A percentile compares a stretch with the other conserved stretches of the same genome.
Evolutionary conservation across 306 rosid genomes (phyloP).

Genomic region (Gillenia trifoliata): DNA sequence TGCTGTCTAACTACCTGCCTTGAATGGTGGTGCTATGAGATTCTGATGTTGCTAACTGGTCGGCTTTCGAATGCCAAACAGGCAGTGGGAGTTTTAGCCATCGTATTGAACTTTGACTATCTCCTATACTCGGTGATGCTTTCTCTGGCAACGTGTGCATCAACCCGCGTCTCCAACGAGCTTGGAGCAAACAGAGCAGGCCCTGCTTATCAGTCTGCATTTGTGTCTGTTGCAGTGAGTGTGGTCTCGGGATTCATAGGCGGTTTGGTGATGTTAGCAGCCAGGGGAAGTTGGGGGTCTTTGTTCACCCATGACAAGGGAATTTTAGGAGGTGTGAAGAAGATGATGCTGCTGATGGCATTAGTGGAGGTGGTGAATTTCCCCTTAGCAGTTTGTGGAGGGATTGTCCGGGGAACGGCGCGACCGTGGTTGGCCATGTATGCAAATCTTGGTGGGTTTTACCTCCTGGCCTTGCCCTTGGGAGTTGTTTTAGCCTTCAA

Average conservation of each 20-base stretch:
- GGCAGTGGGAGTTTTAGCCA: slow-evolving; percentile 49
- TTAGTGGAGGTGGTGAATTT: slow-evolving; percentile 67
- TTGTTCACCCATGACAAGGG: slow-evolving; percentile 57
- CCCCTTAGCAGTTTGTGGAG: slow-evolving; percentile 76
- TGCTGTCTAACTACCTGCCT: slow-evolving; percentile 85
- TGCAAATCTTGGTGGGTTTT: slow-evolving; percentile 74
- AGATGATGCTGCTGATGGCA: slow-evolving; percentile 72
- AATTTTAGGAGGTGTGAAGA: slow-evolving; percentile 55
- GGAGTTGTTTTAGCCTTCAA: slow-evolving; percentile 66
- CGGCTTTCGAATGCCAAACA: slow-evolving; percentile 54
- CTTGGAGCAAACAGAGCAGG: slow-evolving; percentile 52
- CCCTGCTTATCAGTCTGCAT: slow-evolving; percentile 50
- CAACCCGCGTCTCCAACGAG: slow-evolving; percentile 68
- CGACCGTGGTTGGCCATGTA: slow-evolving; percentile 73
- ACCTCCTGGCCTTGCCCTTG: slow-evolving; percentile 67
- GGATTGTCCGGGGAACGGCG: slow-evolving; percentile 74
- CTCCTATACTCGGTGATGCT: slow-evolving; percentile 62
- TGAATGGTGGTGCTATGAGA: slow-evolving; percentile 98
- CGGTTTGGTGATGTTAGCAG: slow-evolving; percentile 56
- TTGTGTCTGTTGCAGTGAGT: slow-evolving; percentile 44
- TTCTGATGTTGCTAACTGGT: slow-evolving; percentile 72
- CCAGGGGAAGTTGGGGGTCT: slow-evolving; percentile 73
- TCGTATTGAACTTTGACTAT: slow-evolving; percentile 73
- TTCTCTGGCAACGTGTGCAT: slow-evolving; percentile 62
- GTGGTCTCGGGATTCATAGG: slow-evolving; percentile 45